A percentile compares a stretch with the other conserved stretches of the same genome.
Conservation (phyloP, 192 early-diverging fungal species). For the Borealophlyctis nickersoniae region DNA sequence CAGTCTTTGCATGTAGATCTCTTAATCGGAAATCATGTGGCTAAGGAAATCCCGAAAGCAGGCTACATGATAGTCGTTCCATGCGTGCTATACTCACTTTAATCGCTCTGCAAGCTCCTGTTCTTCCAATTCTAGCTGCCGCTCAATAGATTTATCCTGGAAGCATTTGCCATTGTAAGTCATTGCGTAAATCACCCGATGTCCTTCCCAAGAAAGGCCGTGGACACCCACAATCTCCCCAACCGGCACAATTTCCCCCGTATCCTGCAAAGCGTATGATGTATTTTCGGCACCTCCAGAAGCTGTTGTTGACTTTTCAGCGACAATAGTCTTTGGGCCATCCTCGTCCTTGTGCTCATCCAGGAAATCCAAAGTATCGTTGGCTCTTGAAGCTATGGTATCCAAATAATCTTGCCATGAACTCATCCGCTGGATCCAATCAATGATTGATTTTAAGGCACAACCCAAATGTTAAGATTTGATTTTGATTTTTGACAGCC, state of each 20-base stretch:
- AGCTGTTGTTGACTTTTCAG: background rate
- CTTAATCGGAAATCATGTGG: background rate
- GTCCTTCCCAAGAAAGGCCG: background rate
- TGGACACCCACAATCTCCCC: background rate
- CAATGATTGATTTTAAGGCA: no score
- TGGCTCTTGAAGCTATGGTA: background rate
- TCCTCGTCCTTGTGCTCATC: background rate
- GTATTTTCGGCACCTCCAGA: background rate
- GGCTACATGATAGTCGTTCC: no score
- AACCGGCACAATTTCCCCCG: background rate
- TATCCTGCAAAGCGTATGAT: no score
- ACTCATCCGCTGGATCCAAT: constrained; percentile 9
- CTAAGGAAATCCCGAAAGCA: background rate
- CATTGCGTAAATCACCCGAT: background rate
- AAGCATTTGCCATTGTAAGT: background rate
- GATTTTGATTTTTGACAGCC: no score
- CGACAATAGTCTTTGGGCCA: background rate
- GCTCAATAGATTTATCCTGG: background rate
- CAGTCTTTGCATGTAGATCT: constrained; percentile 4
- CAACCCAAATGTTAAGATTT: no score
- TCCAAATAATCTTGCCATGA: constrained; percentile 21
- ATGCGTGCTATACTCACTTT: no score
- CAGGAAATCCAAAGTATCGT: background rate
- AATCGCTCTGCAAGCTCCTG: background rate
- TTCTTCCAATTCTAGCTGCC: background rate